These are phyloP conservation scores for Austroboletus sp. DNA, from an alignment of 1,284 basidiomycete genomes.

Conservation along the genomic window DNA sequence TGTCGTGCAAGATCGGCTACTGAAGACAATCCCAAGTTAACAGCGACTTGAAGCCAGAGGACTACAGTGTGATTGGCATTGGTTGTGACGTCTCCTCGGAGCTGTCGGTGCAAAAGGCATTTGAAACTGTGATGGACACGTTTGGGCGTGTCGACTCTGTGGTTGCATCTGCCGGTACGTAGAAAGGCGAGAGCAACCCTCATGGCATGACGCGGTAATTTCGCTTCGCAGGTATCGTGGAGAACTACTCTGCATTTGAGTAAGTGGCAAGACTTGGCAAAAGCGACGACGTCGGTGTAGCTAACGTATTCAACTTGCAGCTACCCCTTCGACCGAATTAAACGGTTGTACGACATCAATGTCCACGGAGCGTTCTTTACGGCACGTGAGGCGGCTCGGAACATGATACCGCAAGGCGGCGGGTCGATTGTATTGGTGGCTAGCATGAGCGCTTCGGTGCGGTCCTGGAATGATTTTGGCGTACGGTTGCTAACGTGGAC, in stretches of 20 bases:
- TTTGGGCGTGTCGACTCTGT: conserved; percentile 84
- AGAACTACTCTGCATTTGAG: conserved; percentile 88
- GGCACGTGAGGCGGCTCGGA: conserved; percentile 82
- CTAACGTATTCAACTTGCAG: conserved; percentile 33
- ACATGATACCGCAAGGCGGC: conserved; percentile 68
- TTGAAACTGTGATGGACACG: conserved; percentile 55
- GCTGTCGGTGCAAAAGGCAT: conserved; percentile 67
- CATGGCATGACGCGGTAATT: conserved; percentile 3
- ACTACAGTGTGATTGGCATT: conserved; percentile 69
- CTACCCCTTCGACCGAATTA: conserved; percentile 79
- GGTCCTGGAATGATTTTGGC: background rate
- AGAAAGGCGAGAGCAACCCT: conserved; percentile 6
- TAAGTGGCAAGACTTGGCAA: conserved; percentile 29
- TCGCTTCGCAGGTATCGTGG: conserved; percentile 62
- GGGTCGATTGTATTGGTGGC: conserved; percentile 86
- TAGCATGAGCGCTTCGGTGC: conserved; percentile 71
- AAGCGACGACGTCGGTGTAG: background rate
- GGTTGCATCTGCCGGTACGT: conserved; percentile 81
- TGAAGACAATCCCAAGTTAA: conserved; percentile 47
- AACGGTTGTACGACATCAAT: conserved; percentile 85
- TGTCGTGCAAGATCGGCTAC: conserved; percentile 17
- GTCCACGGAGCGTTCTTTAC: conserved; percentile 91
- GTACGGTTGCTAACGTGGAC: conserved; percentile 13
- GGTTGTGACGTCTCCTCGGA: conserved; percentile 89
- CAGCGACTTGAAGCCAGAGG: conserved; percentile 52